Evolutionary conservation across 1,139 yeast genomes (phyloP), one percentile per base, ranked within the genome.

Genomic region (Yamadazyma spencermartinsiae): DNA sequence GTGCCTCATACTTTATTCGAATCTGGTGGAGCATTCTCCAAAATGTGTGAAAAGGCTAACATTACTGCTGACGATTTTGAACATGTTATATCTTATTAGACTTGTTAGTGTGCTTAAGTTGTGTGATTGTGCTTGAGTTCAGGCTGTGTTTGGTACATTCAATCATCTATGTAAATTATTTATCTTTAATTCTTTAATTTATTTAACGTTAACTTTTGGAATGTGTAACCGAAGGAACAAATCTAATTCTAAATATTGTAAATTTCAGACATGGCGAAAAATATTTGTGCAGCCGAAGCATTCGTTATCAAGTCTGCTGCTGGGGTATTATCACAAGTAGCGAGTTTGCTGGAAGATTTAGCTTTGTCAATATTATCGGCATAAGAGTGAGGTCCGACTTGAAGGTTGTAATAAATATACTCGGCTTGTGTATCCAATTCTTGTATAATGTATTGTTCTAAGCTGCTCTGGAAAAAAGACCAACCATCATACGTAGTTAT

Each of bases 1-100:
- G 47, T 56, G 2, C 65, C 65, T 8, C 39, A 42, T 42, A 48
- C 48, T 13, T 53, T 61, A 38, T 61, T 45, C 40, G 40, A 44
- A 10, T 33, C 38, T 6, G 41, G 52, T 54, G 74, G 86, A 20
- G 47, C 56, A 10, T 66, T 66, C 51, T 52, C 54, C 32, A 53
- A 54, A 34, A 66, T 66, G 72, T 66, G 72, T 51, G 56, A 61
- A 20, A 63, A 61, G 45, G 65, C 69, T 11, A 58, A 58, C 41
- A 60, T 65, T 34, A 44, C 34, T 31, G 48, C 41, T 7, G 49
- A 52, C 12, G 63, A 59, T 40, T 59, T 58, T 41, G 52, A 49
- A 34, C 51, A 49, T 38, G 50, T 49, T 26, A 40, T 48, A 25
- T 36, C 52, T 17, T 49, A 49, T 31, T 49, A 43, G 13, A 11